Base-by-base conservation (phyloP, 371 early-diverging fungal genomes). In the Saksenaea vasiformis region DNA sequence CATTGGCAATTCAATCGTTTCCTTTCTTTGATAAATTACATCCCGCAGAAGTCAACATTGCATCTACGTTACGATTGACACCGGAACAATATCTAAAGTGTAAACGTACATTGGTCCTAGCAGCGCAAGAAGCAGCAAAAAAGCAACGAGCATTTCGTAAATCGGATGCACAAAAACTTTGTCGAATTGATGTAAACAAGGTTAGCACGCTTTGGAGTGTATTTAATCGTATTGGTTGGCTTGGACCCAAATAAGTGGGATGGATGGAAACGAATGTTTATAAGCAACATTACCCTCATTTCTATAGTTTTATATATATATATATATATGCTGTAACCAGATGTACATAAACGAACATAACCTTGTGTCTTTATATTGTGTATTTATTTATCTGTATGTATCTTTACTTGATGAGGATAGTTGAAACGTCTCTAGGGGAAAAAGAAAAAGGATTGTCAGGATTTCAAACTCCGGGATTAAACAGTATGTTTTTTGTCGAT, bases 21-120 rank as follows among this genome's bases (percentile, higher is more conserved):
- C 81, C 79, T 55, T 73, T 78, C 60, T 82, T 67, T 67, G 75
- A 80, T 14, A 76, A 66, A 41, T 68, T 91, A 5, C 88, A 89
- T 44, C 72, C 81, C 2, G 78, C 85, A 28, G 91, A 91, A 70
- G 79, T 47, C 2, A 72, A 78, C 15, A 86, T 88, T 70, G 88
- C 89, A 31, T 87, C 89, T 15, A 86, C 85, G 0, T 75, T 91
- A 58, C 87, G 91, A 43, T 76, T 91, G 22, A 80, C 84, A 13
- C 91, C 91, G 2, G 87, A 87, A 36, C 89, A 90, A 67, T 91
- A 88, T 60, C 62, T 91, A 10, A 76, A 76, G 56, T 82, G 82
- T 37, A 82, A 82, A 57, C 77, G 79, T 34, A 70, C 75, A 2
- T 64, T 78, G 51, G 61, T 79, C 2, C 59, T 77, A 3, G 76